Evolutionary conservation across 1,284 basidiomycete species (phyloP), one percentile per base, ranked within the genome.

Genomic region (Apiotrichum mycotoxinovorans): DNA sequence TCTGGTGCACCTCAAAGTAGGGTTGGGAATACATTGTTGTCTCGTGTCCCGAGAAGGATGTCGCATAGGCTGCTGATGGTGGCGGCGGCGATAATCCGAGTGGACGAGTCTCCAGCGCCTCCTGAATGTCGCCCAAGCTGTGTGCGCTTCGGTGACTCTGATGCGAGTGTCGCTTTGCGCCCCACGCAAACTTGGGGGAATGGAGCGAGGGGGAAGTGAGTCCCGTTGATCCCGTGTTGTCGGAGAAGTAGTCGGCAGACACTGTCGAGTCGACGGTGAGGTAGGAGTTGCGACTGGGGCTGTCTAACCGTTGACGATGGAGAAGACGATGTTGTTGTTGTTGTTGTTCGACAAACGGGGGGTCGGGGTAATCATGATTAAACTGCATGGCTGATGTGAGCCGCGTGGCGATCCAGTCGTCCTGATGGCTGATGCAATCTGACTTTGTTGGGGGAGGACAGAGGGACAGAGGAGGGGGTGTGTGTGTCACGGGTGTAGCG

Each of bases 211-310:
- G 54, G 20, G 49, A 45, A 0, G 54, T 56, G 18, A 51, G 30
- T 11, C 34, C 41, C 2, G 54, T 56, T 3, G 47, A 51, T 7
- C 34, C 42, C 17, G 54, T 45, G 23, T 46, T 43, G 43, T 44
- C 42, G 25, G 52, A 46, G 15, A 54, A 54, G 27, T 40, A 54
- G 48, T 56, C 54, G 33, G 47, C 20, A 10, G 49, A 51, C 18
- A 30, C 17, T 2, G 33, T 26, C 0, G 54, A 45, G 10, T 35
- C 44, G 30, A 44, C 33, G 8, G 52, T 47, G 25, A 47, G 15
- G 37, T 54, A 44, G 12, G 44, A 46, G 26, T 11, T 10, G 18
- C 45, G 52, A n/a, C 49, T 25, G 12, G 25, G 18, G 5, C 15
- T 12, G n/a, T n/a, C 27, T n/a, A 4, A 26, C 37, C 10, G 44